These are phyloP conservation scores for Ogataea neopini DNA, from an alignment of 805 yeast species.

Conservation along the genomic window DNA sequence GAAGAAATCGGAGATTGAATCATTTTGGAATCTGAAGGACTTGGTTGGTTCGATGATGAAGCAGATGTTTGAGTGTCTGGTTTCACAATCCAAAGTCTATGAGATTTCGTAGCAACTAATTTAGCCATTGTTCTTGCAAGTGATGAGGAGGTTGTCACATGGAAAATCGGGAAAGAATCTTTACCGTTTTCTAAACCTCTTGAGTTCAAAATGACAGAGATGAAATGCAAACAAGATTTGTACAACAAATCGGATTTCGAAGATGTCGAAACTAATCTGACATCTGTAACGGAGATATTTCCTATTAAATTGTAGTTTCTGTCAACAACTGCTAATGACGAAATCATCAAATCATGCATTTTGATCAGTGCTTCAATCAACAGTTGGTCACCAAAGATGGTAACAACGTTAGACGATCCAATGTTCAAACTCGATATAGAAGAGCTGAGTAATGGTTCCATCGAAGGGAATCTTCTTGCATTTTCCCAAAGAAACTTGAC, in stretches of 20 bases:
- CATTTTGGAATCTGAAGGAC: constrained; percentile 20
- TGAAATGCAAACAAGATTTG: constrained; percentile 83
- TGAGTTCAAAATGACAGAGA: constrained; percentile 79
- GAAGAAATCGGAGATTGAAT: constrained; percentile 16
- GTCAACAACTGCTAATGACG: constrained; percentile 93
- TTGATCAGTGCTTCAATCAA: constrained; percentile 82
- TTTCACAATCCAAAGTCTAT: constrained; percentile 83
- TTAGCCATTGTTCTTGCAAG: constrained; percentile 91
- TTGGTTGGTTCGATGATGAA: constrained; percentile 17
- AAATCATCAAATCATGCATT: constrained; percentile 82
- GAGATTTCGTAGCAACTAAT: constrained; percentile 91
- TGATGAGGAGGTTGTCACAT: constrained; percentile 77
- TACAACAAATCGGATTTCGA: constrained; percentile 82
- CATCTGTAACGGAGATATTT: constrained; percentile 93
- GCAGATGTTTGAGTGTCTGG: constrained; percentile 36
- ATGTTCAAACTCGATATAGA: constrained; percentile 72
- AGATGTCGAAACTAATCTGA: constrained; percentile 80
- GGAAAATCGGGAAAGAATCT: constrained; percentile 96
- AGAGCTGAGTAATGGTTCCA: constrained; percentile 72
- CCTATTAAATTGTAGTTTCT: constrained; percentile 74
- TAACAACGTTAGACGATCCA: constrained; percentile 70
- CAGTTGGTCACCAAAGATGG: constrained; percentile 83
- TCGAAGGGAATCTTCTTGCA: constrained; percentile 78
- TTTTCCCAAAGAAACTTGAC: constrained; percentile 89
- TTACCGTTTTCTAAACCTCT: constrained; percentile 94